Evolutionary conservation across 306 rosid species (phyloP).

Genomic region (Gillenia trifoliata): DNA sequence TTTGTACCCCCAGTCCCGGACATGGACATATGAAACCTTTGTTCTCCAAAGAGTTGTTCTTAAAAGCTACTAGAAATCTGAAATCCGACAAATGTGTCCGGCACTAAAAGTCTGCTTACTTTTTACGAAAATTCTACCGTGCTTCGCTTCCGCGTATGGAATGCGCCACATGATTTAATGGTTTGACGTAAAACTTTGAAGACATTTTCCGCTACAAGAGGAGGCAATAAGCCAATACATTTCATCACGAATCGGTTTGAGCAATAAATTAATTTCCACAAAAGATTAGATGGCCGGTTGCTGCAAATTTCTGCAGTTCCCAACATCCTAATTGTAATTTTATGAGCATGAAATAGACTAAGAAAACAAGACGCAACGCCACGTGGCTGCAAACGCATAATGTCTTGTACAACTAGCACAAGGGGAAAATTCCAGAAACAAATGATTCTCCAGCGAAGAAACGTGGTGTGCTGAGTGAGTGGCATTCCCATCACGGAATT

Average conservation of each 20-base stretch:
- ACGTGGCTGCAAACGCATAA: too few relatives aligned
- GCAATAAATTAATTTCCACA: too few relatives aligned
- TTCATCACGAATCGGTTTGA: too few relatives aligned
- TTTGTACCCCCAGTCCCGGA: neutral
- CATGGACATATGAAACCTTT: neutral
- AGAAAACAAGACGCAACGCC: too few relatives aligned
- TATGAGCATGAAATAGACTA: too few relatives aligned
- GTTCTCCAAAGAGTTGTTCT: neutral
- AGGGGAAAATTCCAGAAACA: neutral
- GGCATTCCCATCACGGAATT: neutral
- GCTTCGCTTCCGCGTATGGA: too few relatives aligned
- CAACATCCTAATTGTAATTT: too few relatives aligned
- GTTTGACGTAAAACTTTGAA: too few relatives aligned
- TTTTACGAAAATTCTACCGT: neutral
- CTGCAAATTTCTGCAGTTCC: too few relatives aligned
- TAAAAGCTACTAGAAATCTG: neutral
- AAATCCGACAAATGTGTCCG: neutral
- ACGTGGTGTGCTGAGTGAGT: neutral
- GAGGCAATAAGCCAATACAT: too few relatives aligned
- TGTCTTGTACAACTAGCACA: neutral
- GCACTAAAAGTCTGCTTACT: neutral
- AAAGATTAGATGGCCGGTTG: too few relatives aligned
- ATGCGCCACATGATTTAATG: neutral
- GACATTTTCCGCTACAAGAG: neutral
- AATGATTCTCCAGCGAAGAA: neutral